These are phyloP conservation scores for Cicer chorassanicum DNA, from an alignment of 306 rosid genomes.

Conservation along the genomic window DNA sequence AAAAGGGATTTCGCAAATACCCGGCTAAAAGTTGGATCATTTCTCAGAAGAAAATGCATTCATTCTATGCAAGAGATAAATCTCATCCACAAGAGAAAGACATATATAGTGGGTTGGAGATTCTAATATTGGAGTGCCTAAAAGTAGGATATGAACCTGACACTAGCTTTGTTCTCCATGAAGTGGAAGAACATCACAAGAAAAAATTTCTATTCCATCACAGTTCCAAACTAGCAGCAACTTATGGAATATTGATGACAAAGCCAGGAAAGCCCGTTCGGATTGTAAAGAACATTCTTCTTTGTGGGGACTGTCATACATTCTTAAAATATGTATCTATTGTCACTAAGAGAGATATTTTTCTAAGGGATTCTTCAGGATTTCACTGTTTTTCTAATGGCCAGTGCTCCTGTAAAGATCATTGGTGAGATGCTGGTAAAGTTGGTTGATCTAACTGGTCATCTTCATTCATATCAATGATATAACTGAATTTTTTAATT, in stretches of 20 bases:
- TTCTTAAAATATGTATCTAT: constrained; percentile 77
- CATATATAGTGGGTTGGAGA: constrained; percentile 75
- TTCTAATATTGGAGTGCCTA: constrained; percentile 76
- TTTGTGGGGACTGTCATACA: constrained; percentile 89
- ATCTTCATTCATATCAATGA: constrained; percentile 8
- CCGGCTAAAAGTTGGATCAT: constrained; percentile 85
- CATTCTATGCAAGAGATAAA: constrained; percentile 81
- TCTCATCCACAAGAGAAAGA: constrained; percentile 81
- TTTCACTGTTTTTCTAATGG: constrained; percentile 83
- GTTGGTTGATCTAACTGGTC: constrained; percentile 19
- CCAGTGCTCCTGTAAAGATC: constrained; percentile 80
- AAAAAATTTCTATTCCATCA: constrained; percentile 72
- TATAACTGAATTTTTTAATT: constrained; percentile 6
- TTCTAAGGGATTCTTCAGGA: constrained; percentile 79
- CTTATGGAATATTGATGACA: constrained; percentile 71
- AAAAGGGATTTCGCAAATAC: constrained; percentile 71
- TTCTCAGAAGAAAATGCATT: constrained; percentile 64
- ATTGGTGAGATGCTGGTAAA: constrained; percentile 54
- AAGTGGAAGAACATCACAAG: constrained; percentile 86
- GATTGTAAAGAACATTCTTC: constrained; percentile 72
- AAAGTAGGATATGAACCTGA: constrained; percentile 85
- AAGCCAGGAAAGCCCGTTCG: constrained; percentile 70
- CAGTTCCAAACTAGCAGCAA: constrained; percentile 72
- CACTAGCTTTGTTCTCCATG: constrained; percentile 80
- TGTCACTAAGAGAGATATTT: constrained; percentile 65